Evolutionary conservation across 108 stramenopile species (phyloP).

Genomic region (Cyclotella baltica): DNA sequence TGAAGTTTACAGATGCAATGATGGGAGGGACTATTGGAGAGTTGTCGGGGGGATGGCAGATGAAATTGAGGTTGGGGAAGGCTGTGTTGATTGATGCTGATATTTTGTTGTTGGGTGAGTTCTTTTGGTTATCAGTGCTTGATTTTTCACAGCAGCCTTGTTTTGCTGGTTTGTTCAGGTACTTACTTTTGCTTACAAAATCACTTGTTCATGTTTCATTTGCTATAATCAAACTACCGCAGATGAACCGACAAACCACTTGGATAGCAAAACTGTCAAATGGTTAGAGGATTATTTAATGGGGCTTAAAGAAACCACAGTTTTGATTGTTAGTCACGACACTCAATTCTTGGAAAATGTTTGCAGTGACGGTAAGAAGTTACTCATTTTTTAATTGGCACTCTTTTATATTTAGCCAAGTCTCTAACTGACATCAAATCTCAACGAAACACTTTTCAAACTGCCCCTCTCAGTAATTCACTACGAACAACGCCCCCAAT

Average conservation of each 20-base stretch:
- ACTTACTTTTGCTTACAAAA: background rate
- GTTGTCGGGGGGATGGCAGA: constrained; percentile 98
- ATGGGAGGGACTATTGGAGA: constrained; percentile 91
- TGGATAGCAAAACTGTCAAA: constrained; percentile 84
- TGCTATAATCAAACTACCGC: background rate
- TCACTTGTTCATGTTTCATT: background rate
- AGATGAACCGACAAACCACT: constrained; percentile 91
- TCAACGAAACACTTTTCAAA: background rate
- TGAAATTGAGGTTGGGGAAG: constrained; percentile 89
- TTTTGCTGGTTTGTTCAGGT: background rate
- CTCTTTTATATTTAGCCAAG: background rate
- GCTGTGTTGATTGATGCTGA: constrained; percentile 90
- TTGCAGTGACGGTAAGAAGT: constrained; percentile 78
- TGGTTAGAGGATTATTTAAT: constrained; percentile 90
- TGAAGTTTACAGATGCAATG: constrained; percentile 90
- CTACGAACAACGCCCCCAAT: constrained; percentile 89
- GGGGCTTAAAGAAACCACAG: constrained; percentile 83
- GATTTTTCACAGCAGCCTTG: background rate
- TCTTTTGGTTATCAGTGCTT: background rate
- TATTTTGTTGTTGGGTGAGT: constrained; percentile 84
- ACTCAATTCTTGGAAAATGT: constrained; percentile 92
- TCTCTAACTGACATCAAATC: background rate
- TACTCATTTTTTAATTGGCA: constrained; percentile 1
- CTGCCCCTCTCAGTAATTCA: constrained; percentile 73
- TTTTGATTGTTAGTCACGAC: constrained; percentile 94